A percentile compares a stretch with the other conserved stretches of the same genome.
Evolutionary conservation across 2,329 filamentous ascomycete genomes (phyloP).

Genomic region (Cryoendolithus antarcticus): DNA sequence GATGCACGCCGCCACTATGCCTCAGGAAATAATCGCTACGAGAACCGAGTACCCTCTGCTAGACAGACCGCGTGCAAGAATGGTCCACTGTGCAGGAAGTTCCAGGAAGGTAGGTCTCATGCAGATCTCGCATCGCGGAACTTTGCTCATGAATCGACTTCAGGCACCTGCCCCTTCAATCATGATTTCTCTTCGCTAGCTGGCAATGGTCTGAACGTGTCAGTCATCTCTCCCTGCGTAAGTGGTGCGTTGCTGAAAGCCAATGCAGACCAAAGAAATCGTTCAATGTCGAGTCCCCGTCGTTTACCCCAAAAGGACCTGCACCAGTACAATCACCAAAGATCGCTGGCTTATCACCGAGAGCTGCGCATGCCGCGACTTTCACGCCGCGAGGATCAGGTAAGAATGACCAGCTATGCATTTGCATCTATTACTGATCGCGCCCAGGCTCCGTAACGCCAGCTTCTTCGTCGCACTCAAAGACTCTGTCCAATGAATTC

Average conservation of each 20-base stretch:
- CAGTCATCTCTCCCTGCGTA: slow-evolving; percentile 4
- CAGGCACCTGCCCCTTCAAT: slow-evolving; percentile 23
- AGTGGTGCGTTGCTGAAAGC: not conserved
- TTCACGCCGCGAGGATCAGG: slow-evolving; percentile 57
- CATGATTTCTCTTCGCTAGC: slow-evolving; percentile 20
- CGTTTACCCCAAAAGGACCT: slow-evolving; percentile 63
- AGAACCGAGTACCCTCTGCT: slow-evolving; percentile 19
- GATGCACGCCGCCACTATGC: slow-evolving; percentile 17
- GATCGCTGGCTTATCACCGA: slow-evolving; percentile 71
- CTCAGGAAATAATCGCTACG: slow-evolving; percentile 12
- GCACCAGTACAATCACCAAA: slow-evolving; percentile 36
- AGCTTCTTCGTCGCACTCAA: slow-evolving; percentile 26
- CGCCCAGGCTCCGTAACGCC: slow-evolving; percentile 29
- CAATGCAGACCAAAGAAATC: slow-evolving; percentile 48
- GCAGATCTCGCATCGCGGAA: too few species aligned
- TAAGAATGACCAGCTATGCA: slow-evolving; percentile 6
- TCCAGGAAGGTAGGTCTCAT: slow-evolving; percentile 17
- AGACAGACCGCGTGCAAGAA: slow-evolving; percentile 19
- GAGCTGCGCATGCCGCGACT: slow-evolving; percentile 76
- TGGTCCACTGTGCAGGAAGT: slow-evolving; percentile 23
- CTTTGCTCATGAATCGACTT: slow-evolving; percentile 4
- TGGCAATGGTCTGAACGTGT: slow-evolving; percentile 17
- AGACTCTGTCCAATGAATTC: slow-evolving; percentile 35
- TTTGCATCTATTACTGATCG: slow-evolving; percentile 7
- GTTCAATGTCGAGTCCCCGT: slow-evolving; percentile 88